Percentiles rank a stretch among this genome's conserved stretches.
Conservation (phyloP, 163 green algal genomes). For the Chlamydomonas reinhardtii region DNA sequence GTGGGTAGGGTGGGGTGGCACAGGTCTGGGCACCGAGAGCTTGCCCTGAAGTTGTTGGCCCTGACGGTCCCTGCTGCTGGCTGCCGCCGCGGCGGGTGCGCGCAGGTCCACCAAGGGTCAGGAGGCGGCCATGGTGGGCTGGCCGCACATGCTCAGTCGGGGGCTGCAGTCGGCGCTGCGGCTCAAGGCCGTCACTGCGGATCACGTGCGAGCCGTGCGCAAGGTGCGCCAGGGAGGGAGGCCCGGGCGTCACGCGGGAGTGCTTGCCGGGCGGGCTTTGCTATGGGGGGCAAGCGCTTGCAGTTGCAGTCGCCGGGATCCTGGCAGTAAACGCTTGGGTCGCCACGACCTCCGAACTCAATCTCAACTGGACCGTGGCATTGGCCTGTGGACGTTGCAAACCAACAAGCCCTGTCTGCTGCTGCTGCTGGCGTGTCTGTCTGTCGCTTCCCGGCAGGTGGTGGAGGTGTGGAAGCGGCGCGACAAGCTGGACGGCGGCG, state of each 20-base stretch:
- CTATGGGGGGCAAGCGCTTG: too few relatives aligned
- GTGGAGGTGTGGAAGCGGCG: conserved; percentile 30
- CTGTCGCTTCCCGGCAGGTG: not conserved
- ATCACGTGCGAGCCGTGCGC: conserved; percentile 3
- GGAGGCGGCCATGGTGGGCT: conserved; percentile 17
- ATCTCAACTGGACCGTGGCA: too few relatives aligned
- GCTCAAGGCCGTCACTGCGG: conserved; percentile 19
- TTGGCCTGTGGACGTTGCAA: too few relatives aligned
- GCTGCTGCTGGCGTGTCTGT: not conserved
- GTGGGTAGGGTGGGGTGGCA: too few relatives aligned
- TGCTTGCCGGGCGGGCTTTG: too few relatives aligned
- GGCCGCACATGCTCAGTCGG: not conserved
- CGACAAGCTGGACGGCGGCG: not conserved
- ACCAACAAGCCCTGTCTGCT: too few relatives aligned
- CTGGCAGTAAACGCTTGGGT: too few relatives aligned
- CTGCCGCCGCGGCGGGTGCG: not conserved
- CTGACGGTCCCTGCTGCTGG: too few relatives aligned
- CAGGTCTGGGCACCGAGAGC: too few relatives aligned
- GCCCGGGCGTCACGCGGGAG: not conserved
- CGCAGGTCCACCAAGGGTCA: conserved; percentile 21
- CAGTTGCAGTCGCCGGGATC: too few relatives aligned
- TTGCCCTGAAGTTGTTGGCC: too few relatives aligned
- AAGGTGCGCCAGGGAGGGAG: not conserved
- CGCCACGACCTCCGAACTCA: too few relatives aligned
- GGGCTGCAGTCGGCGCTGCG: conserved; percentile 18